Evolutionary conservation across 805 yeast genomes (phyloP).

Genomic region (Metschnikowia dekortorum): DNA sequence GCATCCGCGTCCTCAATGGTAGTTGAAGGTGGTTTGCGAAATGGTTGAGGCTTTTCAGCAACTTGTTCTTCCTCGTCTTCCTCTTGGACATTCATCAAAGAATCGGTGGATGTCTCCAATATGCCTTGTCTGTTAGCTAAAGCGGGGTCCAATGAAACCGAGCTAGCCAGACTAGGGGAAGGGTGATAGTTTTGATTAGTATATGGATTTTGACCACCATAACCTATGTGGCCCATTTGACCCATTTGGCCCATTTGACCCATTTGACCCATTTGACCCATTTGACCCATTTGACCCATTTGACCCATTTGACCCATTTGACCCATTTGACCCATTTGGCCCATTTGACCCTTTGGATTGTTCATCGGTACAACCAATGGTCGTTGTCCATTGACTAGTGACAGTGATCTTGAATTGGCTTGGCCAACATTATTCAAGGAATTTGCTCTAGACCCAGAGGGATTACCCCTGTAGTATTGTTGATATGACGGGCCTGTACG

Average conservation of each 20-base stretch:
- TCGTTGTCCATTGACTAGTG: neutral
- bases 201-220: neutral
- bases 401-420: constrained; percentile 1
- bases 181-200: neutral
- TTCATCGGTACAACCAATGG: neutral
- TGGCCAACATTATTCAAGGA: constrained; percentile 10
- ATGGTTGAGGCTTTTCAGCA: neutral
- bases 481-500: constrained; percentile 7
- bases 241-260: neutral
- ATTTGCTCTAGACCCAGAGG: constrained; percentile 11
- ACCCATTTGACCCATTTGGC: neutral
- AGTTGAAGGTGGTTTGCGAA: neutral
- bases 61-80: constrained; percentile 16
- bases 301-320: neutral
- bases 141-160: neutral
- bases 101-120: constrained; percentile 10
- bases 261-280: neutral
- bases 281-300: neutral
- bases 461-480: constrained; percentile 4
- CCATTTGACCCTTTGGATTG: neutral
- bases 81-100: constrained; percentile 17
- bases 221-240: neutral
- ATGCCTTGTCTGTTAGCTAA: neutral
- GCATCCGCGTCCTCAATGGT: constrained; percentile 18
- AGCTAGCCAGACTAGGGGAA: neutral